Percentiles rank a stretch among this genome's conserved stretches.
These are phyloP conservation scores for Tulasnella sp. DNA, from an alignment of 768 basidiomycete species.

Conservation along the genomic window DNA sequence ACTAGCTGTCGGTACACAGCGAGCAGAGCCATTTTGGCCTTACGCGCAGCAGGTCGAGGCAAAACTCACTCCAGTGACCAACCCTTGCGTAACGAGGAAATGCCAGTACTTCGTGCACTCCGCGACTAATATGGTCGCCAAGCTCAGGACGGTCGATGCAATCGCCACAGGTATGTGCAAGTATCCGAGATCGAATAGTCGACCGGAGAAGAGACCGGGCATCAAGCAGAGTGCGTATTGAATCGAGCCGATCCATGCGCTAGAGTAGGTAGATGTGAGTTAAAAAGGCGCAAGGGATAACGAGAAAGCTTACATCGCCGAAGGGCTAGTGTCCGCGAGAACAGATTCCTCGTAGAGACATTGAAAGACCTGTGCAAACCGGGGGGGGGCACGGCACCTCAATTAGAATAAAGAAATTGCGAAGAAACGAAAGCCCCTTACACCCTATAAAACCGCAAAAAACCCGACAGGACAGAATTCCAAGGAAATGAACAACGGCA, in stretches of 20 bases:
- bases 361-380: conserved; percentile 8
- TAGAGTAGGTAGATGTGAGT: neutral
- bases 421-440: neutral
- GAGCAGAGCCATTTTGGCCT: no score
- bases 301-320: conserved; percentile 5
- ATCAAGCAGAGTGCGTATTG: conserved; percentile 35
- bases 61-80: conserved; percentile 53
- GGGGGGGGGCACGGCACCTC: neutral
- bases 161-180: conserved; percentile 50
- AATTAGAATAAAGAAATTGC: neutral
- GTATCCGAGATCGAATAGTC: conserved; percentile 70
- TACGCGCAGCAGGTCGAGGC: no score
- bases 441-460: neutral
- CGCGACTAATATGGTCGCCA: conserved; percentile 60
- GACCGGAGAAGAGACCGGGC: conserved; percentile 53
- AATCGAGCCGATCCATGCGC: conserved; percentile 26
- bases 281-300: no score
- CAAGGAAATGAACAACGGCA: neutral
- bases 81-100: conserved; percentile 70
- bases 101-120: conserved; percentile 76
- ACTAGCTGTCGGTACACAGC: no score
- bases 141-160: conserved; percentile 51
- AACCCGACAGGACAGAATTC: neutral
- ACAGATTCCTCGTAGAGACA: conserved; percentile 13
- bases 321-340: conserved; percentile 7